phyloP scores from a whole-genome alignment of 202 grass and related monocot genomes.

The Carex arenaria region DNA sequence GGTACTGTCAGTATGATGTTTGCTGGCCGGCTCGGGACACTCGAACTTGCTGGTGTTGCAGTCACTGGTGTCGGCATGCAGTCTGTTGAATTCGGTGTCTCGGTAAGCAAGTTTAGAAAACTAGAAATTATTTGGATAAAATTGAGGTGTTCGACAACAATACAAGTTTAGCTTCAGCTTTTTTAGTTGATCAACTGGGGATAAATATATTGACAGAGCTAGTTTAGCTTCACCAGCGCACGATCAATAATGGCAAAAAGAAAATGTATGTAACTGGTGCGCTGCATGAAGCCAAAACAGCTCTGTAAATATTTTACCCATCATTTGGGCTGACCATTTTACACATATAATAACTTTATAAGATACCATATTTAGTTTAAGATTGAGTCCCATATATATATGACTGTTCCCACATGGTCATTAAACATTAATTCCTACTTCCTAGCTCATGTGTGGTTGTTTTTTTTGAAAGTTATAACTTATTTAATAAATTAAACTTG shows the following conservation, averaged over 20 bases:
- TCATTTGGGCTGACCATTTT: too few species aligned
- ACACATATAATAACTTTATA: background rate
- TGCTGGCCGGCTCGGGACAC: slow-evolving; percentile 17
- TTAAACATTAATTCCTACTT: background rate
- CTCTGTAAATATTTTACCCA: too few species aligned
- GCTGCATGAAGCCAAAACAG: too few species aligned
- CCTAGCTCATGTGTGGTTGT: background rate
- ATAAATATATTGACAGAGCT: too few species aligned
- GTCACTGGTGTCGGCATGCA: slow-evolving; percentile 22
- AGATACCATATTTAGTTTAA: too few species aligned
- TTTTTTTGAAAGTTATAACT: too few species aligned
- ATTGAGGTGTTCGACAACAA: background rate
- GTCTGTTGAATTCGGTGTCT: slow-evolving; percentile 24
- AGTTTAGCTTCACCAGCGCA: background rate
- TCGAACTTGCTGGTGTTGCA: slow-evolving; percentile 27
- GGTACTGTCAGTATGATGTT: slow-evolving; percentile 26
- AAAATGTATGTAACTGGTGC: too few species aligned
- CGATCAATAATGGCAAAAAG: too few species aligned
- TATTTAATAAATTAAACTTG: background rate
- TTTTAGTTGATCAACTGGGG: background rate
- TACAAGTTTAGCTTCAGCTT: background rate
- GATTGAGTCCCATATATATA: too few species aligned
- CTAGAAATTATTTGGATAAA: background rate
- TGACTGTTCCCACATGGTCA: background rate
- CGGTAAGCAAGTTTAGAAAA: slow-evolving; percentile 5